A percentile compares a stretch with the other conserved stretches of the same genome.
Evolutionary conservation across 2,329 filamentous ascomycete genomes (phyloP).

Genomic region (Ophiocordyceps camponoti-leonardi): DNA sequence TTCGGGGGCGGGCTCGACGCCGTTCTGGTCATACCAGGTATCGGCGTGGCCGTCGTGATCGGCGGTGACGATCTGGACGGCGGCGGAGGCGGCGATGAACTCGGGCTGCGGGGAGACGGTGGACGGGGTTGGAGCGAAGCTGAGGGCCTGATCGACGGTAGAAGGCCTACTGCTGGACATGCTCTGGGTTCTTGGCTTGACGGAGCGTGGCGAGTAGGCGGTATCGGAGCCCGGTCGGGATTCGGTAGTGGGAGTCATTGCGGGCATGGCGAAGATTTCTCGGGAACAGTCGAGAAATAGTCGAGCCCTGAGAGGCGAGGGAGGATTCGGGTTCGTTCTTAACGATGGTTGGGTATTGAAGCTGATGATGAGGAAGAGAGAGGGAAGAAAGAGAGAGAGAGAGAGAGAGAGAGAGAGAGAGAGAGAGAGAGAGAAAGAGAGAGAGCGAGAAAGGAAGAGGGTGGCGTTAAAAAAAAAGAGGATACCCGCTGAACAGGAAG

Average conservation of each 20-base stretch:
- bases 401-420: too few relatives aligned
- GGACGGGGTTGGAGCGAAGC: slow-evolving; percentile 42
- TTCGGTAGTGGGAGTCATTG: too few relatives aligned
- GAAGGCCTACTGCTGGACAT: slow-evolving; percentile 58
- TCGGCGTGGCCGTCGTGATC: slow-evolving; percentile 63
- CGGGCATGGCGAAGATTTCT: not conserved
- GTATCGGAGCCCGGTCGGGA: not conserved
- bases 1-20: slow-evolving; percentile 46
- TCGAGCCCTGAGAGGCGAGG: not conserved
- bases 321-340: too few relatives aligned
- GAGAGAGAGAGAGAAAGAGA: too few relatives aligned
- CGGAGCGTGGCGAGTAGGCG: slow-evolving; percentile 9
- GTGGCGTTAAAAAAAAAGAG: not conserved
- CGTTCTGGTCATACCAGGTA: slow-evolving; percentile 52
- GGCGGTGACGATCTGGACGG: slow-evolving; percentile 79
- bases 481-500: not conserved
- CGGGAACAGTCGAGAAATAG: too few relatives aligned
- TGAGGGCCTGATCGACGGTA: slow-evolving; percentile 36
- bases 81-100: slow-evolving; percentile 77
- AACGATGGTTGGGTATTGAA: too few relatives aligned
- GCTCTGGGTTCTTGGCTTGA: slow-evolving; percentile 39
- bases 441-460: not conserved
- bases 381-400: too few relatives aligned
- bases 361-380: too few relatives aligned
- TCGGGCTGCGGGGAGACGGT: slow-evolving; percentile 59